A percentile compares a stretch with the other conserved stretches of the same genome.
These are phyloP conservation scores for Fusarium ambrosium DNA, from an alignment of 2,329 filamentous ascomycete genomes.

Conservation along the genomic window DNA sequence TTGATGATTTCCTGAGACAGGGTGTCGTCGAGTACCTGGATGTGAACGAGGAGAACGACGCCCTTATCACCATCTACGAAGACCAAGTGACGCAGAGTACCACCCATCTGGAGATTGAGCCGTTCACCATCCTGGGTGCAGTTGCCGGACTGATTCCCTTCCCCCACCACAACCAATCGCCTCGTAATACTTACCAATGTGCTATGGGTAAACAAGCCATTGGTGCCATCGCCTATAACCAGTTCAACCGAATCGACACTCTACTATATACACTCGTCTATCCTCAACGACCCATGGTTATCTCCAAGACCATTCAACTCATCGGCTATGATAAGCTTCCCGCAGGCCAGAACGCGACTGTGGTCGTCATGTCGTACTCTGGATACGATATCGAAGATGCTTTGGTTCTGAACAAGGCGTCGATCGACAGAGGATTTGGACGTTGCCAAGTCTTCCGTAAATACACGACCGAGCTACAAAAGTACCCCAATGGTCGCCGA, in stretches of 20 bases:
- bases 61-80: constrained; percentile 92
- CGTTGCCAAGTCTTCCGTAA: constrained; percentile 99
- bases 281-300: constrained; percentile 97
- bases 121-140: constrained; percentile 95
- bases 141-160: constrained; percentile 98
- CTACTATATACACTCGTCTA: constrained; percentile 97
- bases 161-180: constrained; percentile 98
- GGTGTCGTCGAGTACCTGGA: constrained; percentile 97
- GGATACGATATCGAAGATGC: constrained; percentile 99
- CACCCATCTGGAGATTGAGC: constrained; percentile 97
- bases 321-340: constrained; percentile 98
- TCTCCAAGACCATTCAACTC: constrained; percentile 95
- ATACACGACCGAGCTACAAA: constrained; percentile 86
- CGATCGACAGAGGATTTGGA: constrained; percentile 93
- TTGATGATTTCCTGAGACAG: constrained; percentile 92
- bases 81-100: constrained; percentile 84
- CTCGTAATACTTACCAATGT: constrained; percentile 98
- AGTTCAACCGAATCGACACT: constrained; percentile 97
- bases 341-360: constrained; percentile 95
- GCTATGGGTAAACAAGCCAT: constrained; percentile 99
- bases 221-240: constrained; percentile 97
- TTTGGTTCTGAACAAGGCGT: constrained; percentile 95
- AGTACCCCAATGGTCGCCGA: constrained; percentile 84
- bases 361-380: constrained; percentile 99
- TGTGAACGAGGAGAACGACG: constrained; percentile 98